Base-by-base conservation (phyloP, 176 grass and related monocot genomes). In the Bothriochloa decipiens region DNA sequence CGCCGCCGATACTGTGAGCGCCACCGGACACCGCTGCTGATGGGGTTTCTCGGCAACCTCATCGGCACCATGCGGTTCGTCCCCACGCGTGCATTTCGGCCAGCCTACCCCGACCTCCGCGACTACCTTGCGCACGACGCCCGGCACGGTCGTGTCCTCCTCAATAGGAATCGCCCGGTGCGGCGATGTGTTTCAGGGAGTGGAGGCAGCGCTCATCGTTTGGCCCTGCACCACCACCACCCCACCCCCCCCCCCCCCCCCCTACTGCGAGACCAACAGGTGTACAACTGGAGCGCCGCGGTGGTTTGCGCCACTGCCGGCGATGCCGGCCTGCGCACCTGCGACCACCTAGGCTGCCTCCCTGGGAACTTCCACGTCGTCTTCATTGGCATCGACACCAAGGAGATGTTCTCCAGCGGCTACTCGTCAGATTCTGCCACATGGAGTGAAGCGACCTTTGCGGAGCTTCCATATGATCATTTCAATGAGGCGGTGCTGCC, bases 61-160 rank as follows among this genome's bases (percentile, higher is more conserved):
- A 1, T n/a, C 55, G 20, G n/a, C 17, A n/a, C 55, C 8, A 3
- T 20, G 3, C 55, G 55, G 8, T 58, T 58, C 46, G 0, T 75
- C 26, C 42, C 23, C 42, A 5, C 6, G 6, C 3, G 7, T 7
- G 2, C 29, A 7, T 3, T 47, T 16, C 45, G 16, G 4, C 55
- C 20, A 0, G 7, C 1, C 26, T 3, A 0, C 70, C 22, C 5
- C 23, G 23, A 72, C 3, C 45, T 3, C 72, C 16, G 0, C 4
- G 72, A 45, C 72, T 49, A 52, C 25, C 72, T 26, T 6, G 41
- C 41, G 0, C 70, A 46, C 13, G 70, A 72, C 12, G 70, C 41
- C 12, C 84, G 58, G 16, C 77, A 80, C 4, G 77, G 84, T 1
- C 84, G 45, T 4, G 69, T 86, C 70, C 77, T 86, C 33, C 10